These are phyloP conservation scores for Glaciozyma martinii DNA, from an alignment of 768 basidiomycete species.

Conservation along the genomic window DNA sequence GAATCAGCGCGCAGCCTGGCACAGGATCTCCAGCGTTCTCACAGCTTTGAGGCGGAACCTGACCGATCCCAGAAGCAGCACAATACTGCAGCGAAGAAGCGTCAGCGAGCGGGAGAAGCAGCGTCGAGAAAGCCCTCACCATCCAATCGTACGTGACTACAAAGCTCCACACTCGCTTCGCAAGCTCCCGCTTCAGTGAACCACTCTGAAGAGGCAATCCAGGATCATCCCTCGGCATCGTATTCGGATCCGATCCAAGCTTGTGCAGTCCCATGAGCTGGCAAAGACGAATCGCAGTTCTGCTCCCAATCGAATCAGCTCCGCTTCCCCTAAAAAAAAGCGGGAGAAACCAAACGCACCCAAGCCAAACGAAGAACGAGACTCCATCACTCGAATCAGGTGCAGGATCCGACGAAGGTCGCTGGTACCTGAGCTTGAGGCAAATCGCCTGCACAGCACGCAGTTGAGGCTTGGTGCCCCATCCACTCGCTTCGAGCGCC, in stretches of 20 bases:
- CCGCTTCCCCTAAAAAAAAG: too few relatives aligned
- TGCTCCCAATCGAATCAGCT: too few relatives aligned
- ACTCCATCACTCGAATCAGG: conserved; percentile 9
- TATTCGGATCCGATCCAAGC: conserved; percentile 16
- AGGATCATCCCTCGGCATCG: conserved; percentile 19
- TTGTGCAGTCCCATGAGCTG: conserved; percentile 26
- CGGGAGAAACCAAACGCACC: too few relatives aligned
- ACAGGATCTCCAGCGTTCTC: not conserved
- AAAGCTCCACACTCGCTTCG: conserved; percentile 4
- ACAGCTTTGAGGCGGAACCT: not conserved
- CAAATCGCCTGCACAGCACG: conserved; percentile 6
- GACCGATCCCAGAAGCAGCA: not conserved
- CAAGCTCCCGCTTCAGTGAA: conserved; percentile 14
- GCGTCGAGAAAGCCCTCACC: too few relatives aligned
- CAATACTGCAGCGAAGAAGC: not conserved
- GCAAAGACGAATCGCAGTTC: not conserved
- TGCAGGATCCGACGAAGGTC: conserved; percentile 1
- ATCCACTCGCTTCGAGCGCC: not conserved
- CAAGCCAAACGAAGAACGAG: conserved; percentile 15
- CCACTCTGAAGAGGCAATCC: conserved; percentile 1
- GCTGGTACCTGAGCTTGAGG: conserved; percentile 8
- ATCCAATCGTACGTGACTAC: not conserved
- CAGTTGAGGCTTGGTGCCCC: conserved; percentile 14
- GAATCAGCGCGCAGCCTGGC: too few relatives aligned
- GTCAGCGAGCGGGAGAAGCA: too few relatives aligned